Conservation (phyloP, 2,329 filamentous ascomycete species). For the Amesomyces nigricolor region DNA sequence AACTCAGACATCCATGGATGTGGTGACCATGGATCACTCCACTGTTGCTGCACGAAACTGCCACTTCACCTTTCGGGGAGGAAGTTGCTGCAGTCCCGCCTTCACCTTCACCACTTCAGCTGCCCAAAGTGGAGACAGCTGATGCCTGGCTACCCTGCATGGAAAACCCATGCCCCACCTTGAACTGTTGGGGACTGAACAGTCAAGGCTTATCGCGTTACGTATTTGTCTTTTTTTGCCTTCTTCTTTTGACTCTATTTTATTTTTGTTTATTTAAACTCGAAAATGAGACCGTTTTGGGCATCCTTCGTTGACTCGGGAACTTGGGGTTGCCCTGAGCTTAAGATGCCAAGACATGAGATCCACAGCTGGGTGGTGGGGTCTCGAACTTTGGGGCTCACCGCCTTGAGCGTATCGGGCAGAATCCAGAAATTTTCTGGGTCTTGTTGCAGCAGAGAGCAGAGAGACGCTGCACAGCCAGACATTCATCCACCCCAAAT, state of each 20-base stretch:
- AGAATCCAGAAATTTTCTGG: constrained; percentile 27
- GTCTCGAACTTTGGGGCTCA: constrained; percentile 8
- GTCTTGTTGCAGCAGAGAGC: not conserved
- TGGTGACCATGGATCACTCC: not conserved
- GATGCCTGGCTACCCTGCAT: not conserved
- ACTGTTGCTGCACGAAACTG: not conserved
- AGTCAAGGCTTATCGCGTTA: too few species aligned
- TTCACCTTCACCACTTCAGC: not conserved
- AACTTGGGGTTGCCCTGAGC: not conserved
- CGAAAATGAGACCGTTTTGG: not conserved
- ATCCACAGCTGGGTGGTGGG: not conserved
- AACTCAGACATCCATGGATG: not conserved
- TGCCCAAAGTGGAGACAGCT: constrained; percentile 11
- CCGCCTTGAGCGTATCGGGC: constrained; percentile 18
- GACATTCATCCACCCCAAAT: not conserved
- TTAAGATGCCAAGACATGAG: too few species aligned
- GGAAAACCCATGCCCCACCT: too few species aligned
- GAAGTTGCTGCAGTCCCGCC: not conserved
- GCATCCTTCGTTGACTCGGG: not conserved
- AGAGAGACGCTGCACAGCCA: not conserved
- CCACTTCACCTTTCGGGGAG: constrained; percentile 12
- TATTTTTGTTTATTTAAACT: not conserved
- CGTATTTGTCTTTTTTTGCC: too few species aligned
- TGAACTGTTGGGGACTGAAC: too few species aligned
- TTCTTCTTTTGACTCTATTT: too few species aligned